phyloP scores from a whole-genome alignment of 1,139 yeast genomes.

The Sugiyamaella novakii region DNA sequence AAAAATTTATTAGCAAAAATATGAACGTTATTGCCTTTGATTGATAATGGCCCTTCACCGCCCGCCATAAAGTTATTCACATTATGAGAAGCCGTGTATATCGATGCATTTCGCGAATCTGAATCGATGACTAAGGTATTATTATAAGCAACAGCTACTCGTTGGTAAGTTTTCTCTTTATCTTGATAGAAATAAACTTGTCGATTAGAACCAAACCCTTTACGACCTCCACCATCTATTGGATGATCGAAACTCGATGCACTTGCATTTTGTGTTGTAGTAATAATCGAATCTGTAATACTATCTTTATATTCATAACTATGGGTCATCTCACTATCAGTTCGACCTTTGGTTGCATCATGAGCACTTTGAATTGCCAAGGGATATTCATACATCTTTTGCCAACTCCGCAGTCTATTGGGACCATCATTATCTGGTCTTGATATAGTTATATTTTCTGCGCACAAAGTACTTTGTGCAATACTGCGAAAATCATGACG shows the following conservation, averaged over 20 bases:
- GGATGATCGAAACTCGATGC: constrained; percentile 11
- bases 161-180: constrained; percentile 6
- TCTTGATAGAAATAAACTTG: constrained; percentile 13
- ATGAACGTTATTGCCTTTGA: constrained; percentile 8
- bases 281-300: background rate
- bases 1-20: constrained; percentile 12
- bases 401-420: constrained; percentile 10
- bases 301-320: constrained; percentile 13
- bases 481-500: constrained; percentile 15
- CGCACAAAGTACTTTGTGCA: constrained; percentile 17
- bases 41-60: background rate
- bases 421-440: constrained; percentile 14
- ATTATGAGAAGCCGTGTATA: too few relatives aligned
- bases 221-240: constrained; percentile 2
- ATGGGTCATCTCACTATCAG: constrained; percentile 13
- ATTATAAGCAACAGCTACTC: constrained; percentile 11
- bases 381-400: constrained; percentile 16
- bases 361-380: constrained; percentile 8
- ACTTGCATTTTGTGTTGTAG: constrained; percentile 13
- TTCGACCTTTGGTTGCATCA: constrained; percentile 10
- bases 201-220: constrained; percentile 11
- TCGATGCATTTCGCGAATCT: constrained; percentile 1
- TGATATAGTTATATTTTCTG: constrained; percentile 9
- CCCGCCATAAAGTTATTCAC: background rate
- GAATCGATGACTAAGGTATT: constrained; percentile 8